Evolutionary conservation across 495 filamentous ascomycete species (phyloP).

Genomic region (Margaritispora aquatica): DNA sequence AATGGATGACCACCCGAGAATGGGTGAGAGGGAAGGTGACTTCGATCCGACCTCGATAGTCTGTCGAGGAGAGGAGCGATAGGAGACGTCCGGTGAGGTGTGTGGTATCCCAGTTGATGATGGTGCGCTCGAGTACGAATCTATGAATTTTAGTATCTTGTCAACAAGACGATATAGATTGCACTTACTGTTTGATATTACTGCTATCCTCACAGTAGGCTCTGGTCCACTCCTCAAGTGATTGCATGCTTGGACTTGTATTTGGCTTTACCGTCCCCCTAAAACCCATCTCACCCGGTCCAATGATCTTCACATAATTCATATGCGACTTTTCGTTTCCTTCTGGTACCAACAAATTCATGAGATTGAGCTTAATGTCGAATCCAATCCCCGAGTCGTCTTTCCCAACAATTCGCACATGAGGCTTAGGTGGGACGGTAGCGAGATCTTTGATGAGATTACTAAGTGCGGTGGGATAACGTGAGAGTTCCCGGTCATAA

Average conservation of each 20-base stretch:
- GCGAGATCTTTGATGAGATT: conserved; percentile 38
- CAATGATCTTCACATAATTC: conserved; percentile 49
- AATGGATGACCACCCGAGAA: conserved; percentile 39
- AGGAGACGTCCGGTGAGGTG: conserved; percentile 48
- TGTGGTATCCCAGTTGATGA: conserved; percentile 43
- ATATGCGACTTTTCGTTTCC: conserved; percentile 30
- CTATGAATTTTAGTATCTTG: conserved; percentile 8
- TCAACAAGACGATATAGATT: too few species aligned
- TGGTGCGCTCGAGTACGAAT: conserved; percentile 41
- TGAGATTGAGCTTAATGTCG: conserved; percentile 44
- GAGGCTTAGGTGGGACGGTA: conserved; percentile 45
- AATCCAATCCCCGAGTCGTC: conserved; percentile 37
- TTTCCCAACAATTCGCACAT: conserved; percentile 38
- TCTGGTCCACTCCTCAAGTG: conserved; percentile 41
- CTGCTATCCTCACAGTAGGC: conserved; percentile 40
- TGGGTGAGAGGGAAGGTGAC: conserved; percentile 47
- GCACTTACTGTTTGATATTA: conserved; percentile 34
- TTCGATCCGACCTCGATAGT: conserved; percentile 41
- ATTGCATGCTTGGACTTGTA: conserved; percentile 29
- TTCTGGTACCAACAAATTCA: conserved; percentile 38
- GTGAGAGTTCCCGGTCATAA: conserved; percentile 33
- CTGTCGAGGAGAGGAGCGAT: conserved; percentile 35
- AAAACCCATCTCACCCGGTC: conserved; percentile 37
- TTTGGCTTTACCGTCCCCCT: conserved; percentile 38
- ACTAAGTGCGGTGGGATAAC: conserved; percentile 34